Base-by-base conservation (phyloP, 2,329 filamentous ascomycete species). In the Arthrinium phaeospermum region DNA sequence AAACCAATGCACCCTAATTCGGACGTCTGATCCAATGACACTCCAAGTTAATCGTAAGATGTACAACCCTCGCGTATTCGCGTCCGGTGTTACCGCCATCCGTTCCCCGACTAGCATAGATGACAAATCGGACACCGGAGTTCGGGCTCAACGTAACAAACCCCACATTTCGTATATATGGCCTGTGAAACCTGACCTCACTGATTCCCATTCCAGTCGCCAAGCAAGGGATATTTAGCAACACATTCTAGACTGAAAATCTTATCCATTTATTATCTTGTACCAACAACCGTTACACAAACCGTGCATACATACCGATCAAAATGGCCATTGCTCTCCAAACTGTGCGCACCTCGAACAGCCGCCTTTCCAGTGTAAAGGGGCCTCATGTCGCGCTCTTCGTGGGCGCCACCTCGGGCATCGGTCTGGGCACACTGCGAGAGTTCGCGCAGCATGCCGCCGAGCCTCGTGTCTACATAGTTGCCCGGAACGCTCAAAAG, bases 401-500 rank as follows among this genome's bases (percentile, higher is more conserved):
- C 67, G 79, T 85, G 7, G 84, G 85, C 49, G 86, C 82, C 53
- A 87, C 86, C 13, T 81, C 80, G 69, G 86, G 86, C 30, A 87
- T 88, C 64, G 86, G 86, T n/a, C 77, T 82, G 70, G 79, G 80
- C 44, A 83, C 85, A 0, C 75, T 86, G 22, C 82, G 80, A 68
- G 76, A 81, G 57, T 83, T 86, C 68, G 81, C 82, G 19, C 77
- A 80, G 41, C 74, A 80, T 46, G 78, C 83, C 14, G 12, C 3
- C 22, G 61, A 45, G 0, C 84, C 85, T 4, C 83, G 78, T 47
- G 78, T 85, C 47, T 87, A 87, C 75, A 80, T 87, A 67, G 74
- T 87, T 75, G 80, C 87, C 47, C 81, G 84, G 44, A 77, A 79
- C 1, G 83, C 27, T n/a, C 22, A 47, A 14, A 46, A 30, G 24